Conservation (phyloP, 2,329 filamentous ascomycete genomes). For the Penicillium sp. region DNA sequence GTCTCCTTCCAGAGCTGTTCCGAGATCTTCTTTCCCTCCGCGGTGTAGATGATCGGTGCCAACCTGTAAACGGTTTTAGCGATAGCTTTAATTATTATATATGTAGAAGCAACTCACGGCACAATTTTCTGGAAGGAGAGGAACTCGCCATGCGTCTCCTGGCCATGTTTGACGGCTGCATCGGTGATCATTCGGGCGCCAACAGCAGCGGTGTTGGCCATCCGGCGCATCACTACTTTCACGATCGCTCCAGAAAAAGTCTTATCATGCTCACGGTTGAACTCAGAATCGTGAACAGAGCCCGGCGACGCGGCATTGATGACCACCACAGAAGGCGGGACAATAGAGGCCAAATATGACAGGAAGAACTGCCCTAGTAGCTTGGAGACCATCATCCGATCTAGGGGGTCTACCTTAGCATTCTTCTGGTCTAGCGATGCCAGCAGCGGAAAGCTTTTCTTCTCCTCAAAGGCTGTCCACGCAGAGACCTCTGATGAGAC, state of each 20-base stretch:
- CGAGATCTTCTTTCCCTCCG: slow-evolving; percentile 36
- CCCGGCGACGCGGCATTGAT: slow-evolving; percentile 4
- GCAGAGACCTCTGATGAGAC: slow-evolving; percentile 12
- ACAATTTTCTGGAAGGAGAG: slow-evolving; percentile 12
- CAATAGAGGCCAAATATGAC: not conserved
- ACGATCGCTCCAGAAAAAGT: not conserved
- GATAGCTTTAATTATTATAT: not conserved
- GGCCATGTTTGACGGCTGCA: slow-evolving; percentile 5
- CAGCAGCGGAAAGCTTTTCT: slow-evolving; percentile 4
- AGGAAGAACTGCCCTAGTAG: slow-evolving; percentile 16
- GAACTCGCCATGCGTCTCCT: slow-evolving; percentile 9
- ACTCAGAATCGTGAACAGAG: slow-evolving; percentile 1
- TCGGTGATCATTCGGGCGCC: slow-evolving; percentile 7
- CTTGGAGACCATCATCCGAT: slow-evolving; percentile 14
- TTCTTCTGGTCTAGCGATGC: slow-evolving; percentile 8
- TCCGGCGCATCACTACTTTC: not conserved
- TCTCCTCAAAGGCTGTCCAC: slow-evolving; percentile 8
- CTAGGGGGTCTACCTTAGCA: slow-evolving; percentile 3
- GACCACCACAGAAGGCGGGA: slow-evolving; percentile 3
- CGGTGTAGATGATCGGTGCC: slow-evolving; percentile 27
- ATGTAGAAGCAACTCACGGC: slow-evolving; percentile 1
- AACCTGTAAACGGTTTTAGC: not conserved
- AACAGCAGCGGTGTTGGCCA: not conserved
- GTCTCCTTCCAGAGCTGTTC: slow-evolving; percentile 39
- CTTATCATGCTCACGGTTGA: slow-evolving; percentile 3